Evolutionary conservation across 257 asterid species (phyloP).

Genomic region (Scutellaria barbata): DNA sequence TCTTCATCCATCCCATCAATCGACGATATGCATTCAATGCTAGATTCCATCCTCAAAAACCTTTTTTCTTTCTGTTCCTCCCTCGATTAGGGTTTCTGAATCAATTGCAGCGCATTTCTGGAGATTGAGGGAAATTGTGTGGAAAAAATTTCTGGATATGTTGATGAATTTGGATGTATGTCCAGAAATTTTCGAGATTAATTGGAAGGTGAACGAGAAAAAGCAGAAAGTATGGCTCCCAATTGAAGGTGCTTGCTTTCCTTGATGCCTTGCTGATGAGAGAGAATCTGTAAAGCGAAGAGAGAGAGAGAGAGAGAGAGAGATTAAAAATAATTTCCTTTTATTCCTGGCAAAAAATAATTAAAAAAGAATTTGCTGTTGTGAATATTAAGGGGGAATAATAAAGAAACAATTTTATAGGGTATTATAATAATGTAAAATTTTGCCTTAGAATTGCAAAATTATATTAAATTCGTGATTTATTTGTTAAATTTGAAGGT

Average conservation of each 20-base stretch:
- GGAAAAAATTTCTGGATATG: conserved; percentile 13
- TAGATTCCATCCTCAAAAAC: conserved; percentile 53
- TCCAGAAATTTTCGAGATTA: conserved; percentile 24
- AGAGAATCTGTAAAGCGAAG: conserved; percentile 28
- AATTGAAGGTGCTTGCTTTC: conserved; percentile 48
- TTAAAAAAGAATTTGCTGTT: not conserved
- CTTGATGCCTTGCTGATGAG: conserved; percentile 40
- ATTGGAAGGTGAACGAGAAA: conserved; percentile 33
- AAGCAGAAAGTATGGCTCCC: conserved; percentile 9
- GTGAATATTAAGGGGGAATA: not conserved
- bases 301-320: not conserved
- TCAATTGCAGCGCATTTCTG: conserved; percentile 35
- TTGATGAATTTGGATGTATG: conserved; percentile 22
- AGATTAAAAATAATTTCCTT: not conserved
- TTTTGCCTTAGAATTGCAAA: too few species aligned
- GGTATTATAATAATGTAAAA: too few species aligned
- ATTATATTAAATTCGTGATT: too few species aligned
- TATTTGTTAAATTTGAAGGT: too few species aligned
- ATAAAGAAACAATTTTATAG: too few species aligned
- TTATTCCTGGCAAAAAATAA: too few species aligned
- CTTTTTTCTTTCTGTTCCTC: not conserved
- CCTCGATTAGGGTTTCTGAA: conserved; percentile 15
- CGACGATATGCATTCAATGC: conserved; percentile 58
- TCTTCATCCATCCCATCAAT: conserved; percentile 57
- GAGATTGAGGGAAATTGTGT: conserved; percentile 25